Base-by-base conservation (phyloP, 139 green algal genomes). In the Desmodesmus armatus region DNA sequence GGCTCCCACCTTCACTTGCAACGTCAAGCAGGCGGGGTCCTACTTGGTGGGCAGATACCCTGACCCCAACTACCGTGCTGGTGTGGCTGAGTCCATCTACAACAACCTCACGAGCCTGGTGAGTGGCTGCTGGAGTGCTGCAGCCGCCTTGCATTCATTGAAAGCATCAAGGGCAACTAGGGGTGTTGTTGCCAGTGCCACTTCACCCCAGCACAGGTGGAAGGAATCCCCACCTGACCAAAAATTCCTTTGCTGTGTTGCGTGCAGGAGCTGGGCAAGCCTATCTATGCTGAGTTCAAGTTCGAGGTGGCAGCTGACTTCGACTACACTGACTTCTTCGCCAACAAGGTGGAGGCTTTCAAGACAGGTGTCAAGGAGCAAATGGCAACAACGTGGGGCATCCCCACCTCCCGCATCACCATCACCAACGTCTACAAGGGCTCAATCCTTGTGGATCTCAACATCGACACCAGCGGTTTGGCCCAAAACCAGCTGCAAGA, bases 361-460 rank as follows among this genome's bases (percentile, higher is more conserved):
- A 40, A 40, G 13, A 27, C 51, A 7, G 17, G 43, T 40, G 43
- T 79, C 13, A 65, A 44, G 43, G 43, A 27, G n/a, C 2, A 31
- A 29, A 63, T 79, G 3, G 43, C 23, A 79, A 63, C 39, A 33
- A 15, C n/a, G 27, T 55, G 19, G 60, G 72, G 43, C 43, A 63
- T 79, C 29, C 37, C 31, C n/a, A 60, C 21, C 41, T n/a, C 62
- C 0, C 19, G 23, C 3, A 79, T 79, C 43, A 51, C 41, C n/a
- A 29, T 79, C 43, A 51, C 19, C n/a, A 63, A 79, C 43, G 3
- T 79, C 7, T 43, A n/a, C 43, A 63, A 63, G 41, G 72, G 72
- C 72, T 79, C 72, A n/a, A 79, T 79, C 23, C 23, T 41, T 3
- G 51, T 44, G 3, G 44, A 79, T 47, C 43, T 79, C n/a, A 17